Conservation (phyloP, 306 rosid genomes). For the Sindora glabra region DNA sequence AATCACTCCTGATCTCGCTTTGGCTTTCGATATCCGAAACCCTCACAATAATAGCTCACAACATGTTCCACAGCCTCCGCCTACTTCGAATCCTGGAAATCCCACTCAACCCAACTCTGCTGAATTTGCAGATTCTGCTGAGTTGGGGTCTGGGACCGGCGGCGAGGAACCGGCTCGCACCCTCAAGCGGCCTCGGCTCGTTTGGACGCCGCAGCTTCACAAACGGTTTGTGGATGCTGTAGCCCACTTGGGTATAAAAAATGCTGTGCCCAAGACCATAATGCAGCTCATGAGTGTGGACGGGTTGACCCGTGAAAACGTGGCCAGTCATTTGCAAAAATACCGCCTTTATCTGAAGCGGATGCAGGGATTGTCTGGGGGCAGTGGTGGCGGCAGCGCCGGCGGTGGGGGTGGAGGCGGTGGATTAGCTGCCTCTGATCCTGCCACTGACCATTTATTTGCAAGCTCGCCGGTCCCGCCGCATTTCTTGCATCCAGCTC, state of each 20-base stretch:
- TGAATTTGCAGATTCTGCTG: conserved; percentile 80
- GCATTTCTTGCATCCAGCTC: conserved; percentile 66
- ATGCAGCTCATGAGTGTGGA: conserved; percentile 99
- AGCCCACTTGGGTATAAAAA: conserved; percentile 87
- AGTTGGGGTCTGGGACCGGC: conserved; percentile 69
- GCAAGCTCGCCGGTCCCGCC: conserved; percentile 92
- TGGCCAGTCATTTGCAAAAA: conserved; percentile 91
- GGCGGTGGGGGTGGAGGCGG: conserved; percentile 31
- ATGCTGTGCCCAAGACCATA: conserved; percentile 96
- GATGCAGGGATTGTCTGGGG: conserved; percentile 78
- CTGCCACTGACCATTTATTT: conserved; percentile 82
- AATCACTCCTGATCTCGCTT: conserved; percentile 88
- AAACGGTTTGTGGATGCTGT: conserved; percentile 93
- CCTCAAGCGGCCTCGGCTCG: conserved; percentile 89
- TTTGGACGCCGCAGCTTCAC: conserved; percentile 99
- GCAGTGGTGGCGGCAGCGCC: conserved; percentile 18
- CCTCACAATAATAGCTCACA: conserved; percentile 27
- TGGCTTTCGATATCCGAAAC: conserved; percentile 77
- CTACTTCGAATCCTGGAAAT: conserved; percentile 26
- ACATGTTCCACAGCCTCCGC: conserved; percentile 20
- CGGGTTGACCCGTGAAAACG: conserved; percentile 92
- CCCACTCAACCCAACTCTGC: conserved; percentile 51
- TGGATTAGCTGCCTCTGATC: conserved; percentile 32
- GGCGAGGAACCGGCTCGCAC: conserved; percentile 91
- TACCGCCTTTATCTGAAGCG: conserved; percentile 91